Conservation (phyloP, 2,329 filamentous ascomycete genomes). For the Neofusicoccum sp. region DNA sequence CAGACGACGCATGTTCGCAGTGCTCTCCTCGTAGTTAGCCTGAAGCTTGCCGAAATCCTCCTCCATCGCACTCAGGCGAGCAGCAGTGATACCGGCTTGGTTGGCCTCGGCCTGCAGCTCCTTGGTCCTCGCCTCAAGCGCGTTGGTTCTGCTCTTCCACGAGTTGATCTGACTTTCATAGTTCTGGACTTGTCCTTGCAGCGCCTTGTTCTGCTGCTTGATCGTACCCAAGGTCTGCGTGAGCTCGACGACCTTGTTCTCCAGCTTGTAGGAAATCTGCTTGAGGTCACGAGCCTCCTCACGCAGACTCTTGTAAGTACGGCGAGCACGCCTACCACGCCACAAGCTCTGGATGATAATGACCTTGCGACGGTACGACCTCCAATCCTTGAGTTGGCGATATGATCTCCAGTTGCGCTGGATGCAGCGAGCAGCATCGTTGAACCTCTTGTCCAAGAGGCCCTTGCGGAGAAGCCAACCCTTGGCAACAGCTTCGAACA, state of each 20-base stretch:
- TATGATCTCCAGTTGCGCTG: slow-evolving; percentile 87
- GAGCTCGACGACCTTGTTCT: slow-evolving; percentile 99
- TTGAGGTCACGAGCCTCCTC: slow-evolving; percentile 98
- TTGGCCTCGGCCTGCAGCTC: slow-evolving; percentile 96
- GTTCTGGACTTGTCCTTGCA: slow-evolving; percentile 85
- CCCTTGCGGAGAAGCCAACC: slow-evolving; percentile 87
- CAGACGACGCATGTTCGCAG: slow-evolving; percentile 84
- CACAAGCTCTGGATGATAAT: slow-evolving; percentile 88
- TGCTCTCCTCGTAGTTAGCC: slow-evolving; percentile 83
- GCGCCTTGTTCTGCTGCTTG: slow-evolving; percentile 90
- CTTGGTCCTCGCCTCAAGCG: slow-evolving; percentile 83
- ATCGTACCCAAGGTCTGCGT: slow-evolving; percentile 90
- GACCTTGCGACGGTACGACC: slow-evolving; percentile 84
- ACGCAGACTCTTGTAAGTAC: slow-evolving; percentile 83
- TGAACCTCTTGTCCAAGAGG: slow-evolving; percentile 89
- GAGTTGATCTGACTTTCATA: slow-evolving; percentile 96
- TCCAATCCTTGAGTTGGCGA: slow-evolving; percentile 75
- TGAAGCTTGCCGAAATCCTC: slow-evolving; percentile 93
- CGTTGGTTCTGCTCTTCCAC: slow-evolving; percentile 89
- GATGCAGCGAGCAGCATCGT: slow-evolving; percentile 86
- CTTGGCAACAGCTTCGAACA: slow-evolving; percentile 87
- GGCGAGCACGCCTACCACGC: slow-evolving; percentile 79
- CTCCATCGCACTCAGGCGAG: slow-evolving; percentile 86
- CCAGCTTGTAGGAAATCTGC: slow-evolving; percentile 98
- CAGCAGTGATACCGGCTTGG: slow-evolving; percentile 92